Evolutionary conservation across 169 alveolate species (phyloP).

Genomic region (Cryptosporidium muris): DNA sequence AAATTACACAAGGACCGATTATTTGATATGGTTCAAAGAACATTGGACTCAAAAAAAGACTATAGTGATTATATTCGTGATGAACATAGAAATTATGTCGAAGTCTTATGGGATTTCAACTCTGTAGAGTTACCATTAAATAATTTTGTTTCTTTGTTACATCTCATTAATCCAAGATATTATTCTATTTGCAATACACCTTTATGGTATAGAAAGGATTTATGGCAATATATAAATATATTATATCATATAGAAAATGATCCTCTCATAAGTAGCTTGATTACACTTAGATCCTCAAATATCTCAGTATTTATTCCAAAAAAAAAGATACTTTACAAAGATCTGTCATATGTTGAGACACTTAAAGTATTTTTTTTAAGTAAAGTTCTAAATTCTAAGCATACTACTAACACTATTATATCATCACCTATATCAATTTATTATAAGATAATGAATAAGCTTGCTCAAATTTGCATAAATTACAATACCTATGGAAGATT

Average conservation of each 20-base stretch:
- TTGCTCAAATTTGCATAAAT: not conserved
- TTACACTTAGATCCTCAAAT: constrained; percentile 6
- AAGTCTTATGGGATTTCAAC: constrained; percentile 62
- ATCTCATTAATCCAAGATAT: constrained; percentile 48
- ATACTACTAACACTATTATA: no score
- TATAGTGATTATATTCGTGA: constrained; percentile 50
- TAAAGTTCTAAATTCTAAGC: no score
- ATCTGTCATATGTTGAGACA: not conserved
- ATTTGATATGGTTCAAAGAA: constrained; percentile 35
- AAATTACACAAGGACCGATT: constrained; percentile 30
- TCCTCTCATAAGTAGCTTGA: not conserved
- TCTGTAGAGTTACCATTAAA: constrained; percentile 22
- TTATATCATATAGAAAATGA: not conserved
- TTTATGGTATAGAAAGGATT: constrained; percentile 16
- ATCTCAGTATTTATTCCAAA: not conserved
- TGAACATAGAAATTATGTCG: constrained; percentile 56
- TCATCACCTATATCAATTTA: no score
- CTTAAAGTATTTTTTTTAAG: no score
- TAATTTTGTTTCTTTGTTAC: constrained; percentile 12
- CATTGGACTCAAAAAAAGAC: constrained; percentile 49
- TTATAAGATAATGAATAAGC: not conserved
- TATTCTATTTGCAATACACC: constrained; percentile 53
- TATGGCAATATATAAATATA: constrained; percentile 27
- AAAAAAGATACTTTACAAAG: not conserved
- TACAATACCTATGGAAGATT: not conserved